Evolutionary conservation across 2,329 filamentous ascomycete species (phyloP).

Genomic region (Coniochaeta sp.): DNA sequence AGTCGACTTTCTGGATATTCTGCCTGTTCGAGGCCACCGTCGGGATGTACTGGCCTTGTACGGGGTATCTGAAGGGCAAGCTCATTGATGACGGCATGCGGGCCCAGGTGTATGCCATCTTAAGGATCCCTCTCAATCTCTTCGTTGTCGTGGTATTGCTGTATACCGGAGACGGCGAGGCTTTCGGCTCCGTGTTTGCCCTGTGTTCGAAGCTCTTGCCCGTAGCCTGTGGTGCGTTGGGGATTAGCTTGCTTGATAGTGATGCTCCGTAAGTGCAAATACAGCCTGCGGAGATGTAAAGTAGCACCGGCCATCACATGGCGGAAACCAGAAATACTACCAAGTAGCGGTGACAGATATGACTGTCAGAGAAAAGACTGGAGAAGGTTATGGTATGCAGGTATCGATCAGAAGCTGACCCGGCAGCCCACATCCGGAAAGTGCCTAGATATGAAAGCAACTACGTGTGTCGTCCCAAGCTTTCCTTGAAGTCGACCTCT

Average conservation of each 20-base stretch:
- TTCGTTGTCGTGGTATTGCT: constrained; percentile 37
- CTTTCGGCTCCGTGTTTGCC: constrained; percentile 20
- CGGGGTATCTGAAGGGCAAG: constrained; percentile 45
- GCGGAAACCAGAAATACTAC: neutral
- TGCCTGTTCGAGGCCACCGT: constrained; percentile 50
- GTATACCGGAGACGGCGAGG: constrained; percentile 21
- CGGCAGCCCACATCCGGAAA: too few species aligned
- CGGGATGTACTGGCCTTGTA: constrained; percentile 49
- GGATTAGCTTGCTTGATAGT: neutral
- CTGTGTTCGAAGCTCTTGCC: constrained; percentile 22
- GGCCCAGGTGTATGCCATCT: constrained; percentile 47
- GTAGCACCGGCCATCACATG: too few species aligned
- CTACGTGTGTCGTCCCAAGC: too few species aligned
- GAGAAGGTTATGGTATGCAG: too few species aligned
- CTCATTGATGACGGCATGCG: constrained; percentile 45
- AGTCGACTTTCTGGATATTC: constrained; percentile 45
- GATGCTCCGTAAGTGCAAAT: neutral
- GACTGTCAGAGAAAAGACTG: too few species aligned
- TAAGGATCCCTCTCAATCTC: constrained; percentile 48
- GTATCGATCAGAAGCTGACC: too few species aligned
- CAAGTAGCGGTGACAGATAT: neutral
- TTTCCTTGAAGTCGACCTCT: too few species aligned
- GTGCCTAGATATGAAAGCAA: too few species aligned
- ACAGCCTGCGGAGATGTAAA: neutral
- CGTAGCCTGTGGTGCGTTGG: constrained; percentile 17